Percentiles rank a stretch among this genome's conserved stretches.
phyloP scores from a whole-genome alignment of 257 asterid species.

The Solanum tarijense region DNA sequence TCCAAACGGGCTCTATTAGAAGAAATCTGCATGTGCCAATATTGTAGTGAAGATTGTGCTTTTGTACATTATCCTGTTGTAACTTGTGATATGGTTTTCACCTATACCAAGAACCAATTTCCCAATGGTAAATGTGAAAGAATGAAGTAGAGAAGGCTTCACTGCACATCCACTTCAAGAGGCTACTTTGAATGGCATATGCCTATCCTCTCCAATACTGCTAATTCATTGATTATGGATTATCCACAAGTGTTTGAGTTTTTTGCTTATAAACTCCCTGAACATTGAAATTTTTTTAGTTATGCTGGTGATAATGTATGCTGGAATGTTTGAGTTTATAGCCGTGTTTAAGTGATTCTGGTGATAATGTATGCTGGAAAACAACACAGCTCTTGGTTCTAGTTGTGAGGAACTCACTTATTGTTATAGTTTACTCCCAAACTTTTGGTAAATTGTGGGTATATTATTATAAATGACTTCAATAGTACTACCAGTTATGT shows the following conservation, averaged over 20 bases:
- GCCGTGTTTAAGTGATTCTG: not conserved
- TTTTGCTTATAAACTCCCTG: not conserved
- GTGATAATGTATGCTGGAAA: not conserved
- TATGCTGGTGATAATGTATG: not conserved
- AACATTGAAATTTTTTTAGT: not conserved
- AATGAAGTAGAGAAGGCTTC: not conserved
- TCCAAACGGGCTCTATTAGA: not conserved
- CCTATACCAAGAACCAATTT: not conserved
- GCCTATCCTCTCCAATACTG: not conserved
- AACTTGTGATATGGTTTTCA: not conserved
- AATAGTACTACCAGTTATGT: not conserved
- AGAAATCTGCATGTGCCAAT: not conserved
- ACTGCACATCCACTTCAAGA: not conserved
- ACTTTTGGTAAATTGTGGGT: not conserved
- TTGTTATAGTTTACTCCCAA: not conserved
- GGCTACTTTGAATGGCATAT: not conserved
- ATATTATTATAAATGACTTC: not conserved
- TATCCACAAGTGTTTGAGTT: not conserved
- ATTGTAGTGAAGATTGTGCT: not conserved
- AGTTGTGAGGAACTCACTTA: not conserved
- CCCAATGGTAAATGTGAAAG: not conserved
- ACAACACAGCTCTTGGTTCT: not conserved
- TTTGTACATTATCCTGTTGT: not conserved
- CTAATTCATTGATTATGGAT: not conserved
- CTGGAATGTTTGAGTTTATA: not conserved